These are phyloP conservation scores for Testicularia cyperi DNA, from an alignment of 1,284 basidiomycete genomes.

Conservation along the genomic window DNA sequence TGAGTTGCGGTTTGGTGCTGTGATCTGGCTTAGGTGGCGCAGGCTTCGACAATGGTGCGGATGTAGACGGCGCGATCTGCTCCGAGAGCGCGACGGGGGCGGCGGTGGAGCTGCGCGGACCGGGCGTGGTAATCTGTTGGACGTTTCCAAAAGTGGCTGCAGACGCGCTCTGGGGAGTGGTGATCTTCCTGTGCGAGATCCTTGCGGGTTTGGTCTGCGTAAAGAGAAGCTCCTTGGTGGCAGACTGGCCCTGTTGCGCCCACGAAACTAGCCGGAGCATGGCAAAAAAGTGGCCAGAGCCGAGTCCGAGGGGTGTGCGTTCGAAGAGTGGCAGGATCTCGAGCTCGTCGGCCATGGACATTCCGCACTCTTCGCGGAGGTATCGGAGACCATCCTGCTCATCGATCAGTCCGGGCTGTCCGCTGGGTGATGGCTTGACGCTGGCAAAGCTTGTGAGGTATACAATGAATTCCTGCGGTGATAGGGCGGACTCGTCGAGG, in stretches of 20 bases:
- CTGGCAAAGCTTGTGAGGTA: constrained; percentile 46
- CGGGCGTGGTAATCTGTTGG: constrained; percentile 21
- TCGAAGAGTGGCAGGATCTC: constrained; percentile 59
- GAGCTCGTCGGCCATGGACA: constrained; percentile 54
- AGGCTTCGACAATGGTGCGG: constrained; percentile 4
- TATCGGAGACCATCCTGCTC: constrained; percentile 56
- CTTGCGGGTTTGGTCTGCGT: constrained; percentile 49
- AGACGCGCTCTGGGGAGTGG: constrained; percentile 25
- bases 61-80: constrained; percentile 10
- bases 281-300: constrained; percentile 55
- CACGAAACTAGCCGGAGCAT: constrained; percentile 56
- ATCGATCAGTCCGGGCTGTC: constrained; percentile 50
- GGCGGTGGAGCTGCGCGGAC: constrained; percentile 18
- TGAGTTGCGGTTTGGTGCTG: constrained; percentile 30
- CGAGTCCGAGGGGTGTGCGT: constrained; percentile 51
- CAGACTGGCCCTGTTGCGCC: constrained; percentile 49
- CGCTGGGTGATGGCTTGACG: constrained; percentile 51
- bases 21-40: constrained; percentile 27
- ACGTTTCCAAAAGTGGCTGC: constrained; percentile 22
- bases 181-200: constrained; percentile 18
- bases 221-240: constrained; percentile 47
- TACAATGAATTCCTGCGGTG: constrained; percentile 51
- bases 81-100: too few species aligned
- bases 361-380: constrained; percentile 49
- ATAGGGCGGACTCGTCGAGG: constrained; percentile 55